These are phyloP conservation scores for Gossypioides kirkii DNA, from an alignment of 345 rosid genomes.

Conservation along the genomic window DNA sequence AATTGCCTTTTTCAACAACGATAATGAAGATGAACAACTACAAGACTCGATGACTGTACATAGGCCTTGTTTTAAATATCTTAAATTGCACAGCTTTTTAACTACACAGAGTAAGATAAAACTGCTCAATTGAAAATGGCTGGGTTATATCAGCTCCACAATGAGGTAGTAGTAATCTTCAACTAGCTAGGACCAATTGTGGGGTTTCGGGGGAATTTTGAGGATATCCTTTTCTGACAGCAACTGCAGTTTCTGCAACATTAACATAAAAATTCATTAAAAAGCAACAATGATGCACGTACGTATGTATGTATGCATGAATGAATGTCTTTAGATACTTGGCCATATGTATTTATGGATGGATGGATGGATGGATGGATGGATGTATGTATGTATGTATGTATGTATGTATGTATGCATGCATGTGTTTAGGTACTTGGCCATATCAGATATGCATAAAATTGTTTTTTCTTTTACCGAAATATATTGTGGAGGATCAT, in stretches of 20 bases:
- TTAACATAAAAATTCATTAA: background rate
- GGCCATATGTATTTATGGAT: no score
- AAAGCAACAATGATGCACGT: background rate
- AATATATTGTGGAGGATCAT: conserved; percentile 73
- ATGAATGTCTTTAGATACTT: background rate
- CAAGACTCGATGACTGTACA: conserved; percentile 1
- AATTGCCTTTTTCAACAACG: background rate
- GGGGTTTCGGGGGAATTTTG: conserved; percentile 4
- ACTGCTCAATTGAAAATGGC: background rate
- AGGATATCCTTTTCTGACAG: conserved; percentile 39
- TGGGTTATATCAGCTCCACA: background rate
- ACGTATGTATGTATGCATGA: background rate
- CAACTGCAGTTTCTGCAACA: conserved; percentile 59
- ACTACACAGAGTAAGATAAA: background rate
- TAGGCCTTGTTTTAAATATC: background rate
- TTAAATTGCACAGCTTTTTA: background rate
- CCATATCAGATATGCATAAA: background rate
- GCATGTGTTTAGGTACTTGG: background rate
- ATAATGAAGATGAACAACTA: background rate
- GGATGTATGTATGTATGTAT: no score
- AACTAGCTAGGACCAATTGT: background rate
- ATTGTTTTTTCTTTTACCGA: conserved; percentile 37
- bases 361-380: no score
- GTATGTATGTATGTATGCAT: no score
- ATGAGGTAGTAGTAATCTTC: background rate